These are phyloP conservation scores for Wickerhamomyces subpelliculosus DNA, from an alignment of 805 yeast genomes.

Conservation along the genomic window DNA sequence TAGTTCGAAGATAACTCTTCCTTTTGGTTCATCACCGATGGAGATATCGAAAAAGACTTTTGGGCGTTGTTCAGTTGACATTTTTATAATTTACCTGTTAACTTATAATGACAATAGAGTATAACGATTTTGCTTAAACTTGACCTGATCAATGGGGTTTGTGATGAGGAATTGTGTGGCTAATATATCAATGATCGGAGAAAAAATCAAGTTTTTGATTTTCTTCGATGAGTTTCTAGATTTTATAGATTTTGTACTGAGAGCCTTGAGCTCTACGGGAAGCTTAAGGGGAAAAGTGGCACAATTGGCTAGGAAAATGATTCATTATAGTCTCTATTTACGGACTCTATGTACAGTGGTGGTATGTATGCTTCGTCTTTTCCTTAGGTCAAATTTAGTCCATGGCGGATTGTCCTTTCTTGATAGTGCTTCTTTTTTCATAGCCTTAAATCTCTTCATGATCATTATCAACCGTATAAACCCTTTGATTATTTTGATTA, in stretches of 20 bases:
- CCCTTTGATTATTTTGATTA: conserved; percentile 31
- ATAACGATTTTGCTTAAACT: too few relatives aligned
- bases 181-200: neutral
- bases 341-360: too few relatives aligned
- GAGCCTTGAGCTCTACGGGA: too few relatives aligned
- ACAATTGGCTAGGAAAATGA: too few relatives aligned
- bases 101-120: too few relatives aligned
- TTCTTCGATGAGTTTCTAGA: neutral
- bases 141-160: too few relatives aligned
- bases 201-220: neutral
- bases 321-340: too few relatives aligned
- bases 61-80: conserved; percentile 22
- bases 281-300: too few relatives aligned
- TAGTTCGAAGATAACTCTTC: conserved; percentile 75
- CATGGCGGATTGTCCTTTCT: too few relatives aligned
- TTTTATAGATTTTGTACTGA: neutral
- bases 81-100: neutral
- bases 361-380: too few relatives aligned
- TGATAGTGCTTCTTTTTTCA: neutral
- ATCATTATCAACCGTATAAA: conserved; percentile 27
- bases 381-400: too few relatives aligned
- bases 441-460: neutral
- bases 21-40: conserved; percentile 60
- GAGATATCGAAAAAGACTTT: conserved; percentile 76
- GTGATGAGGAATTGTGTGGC: too few relatives aligned